Evolutionary conservation across 495 filamentous ascomycete species (phyloP).

Genomic region (Penicillium paxilli): DNA sequence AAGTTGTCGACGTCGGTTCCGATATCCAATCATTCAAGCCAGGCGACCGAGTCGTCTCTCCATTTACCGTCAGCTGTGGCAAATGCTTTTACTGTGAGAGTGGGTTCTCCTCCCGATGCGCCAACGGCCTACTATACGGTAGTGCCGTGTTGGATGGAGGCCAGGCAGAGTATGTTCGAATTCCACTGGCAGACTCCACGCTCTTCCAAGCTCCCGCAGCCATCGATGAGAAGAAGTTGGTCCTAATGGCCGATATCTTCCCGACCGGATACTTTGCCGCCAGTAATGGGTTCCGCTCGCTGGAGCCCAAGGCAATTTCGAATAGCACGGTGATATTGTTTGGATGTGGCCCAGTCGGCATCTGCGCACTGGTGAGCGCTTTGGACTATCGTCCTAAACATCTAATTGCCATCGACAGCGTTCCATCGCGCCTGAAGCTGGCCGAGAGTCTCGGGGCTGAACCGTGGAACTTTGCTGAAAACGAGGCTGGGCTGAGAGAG

Average conservation of each 20-base stretch:
- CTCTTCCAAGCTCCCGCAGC: slow-evolving; percentile 64
- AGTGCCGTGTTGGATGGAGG: slow-evolving; percentile 68
- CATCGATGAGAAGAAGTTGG: slow-evolving; percentile 72
- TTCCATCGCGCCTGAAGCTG: slow-evolving; percentile 68
- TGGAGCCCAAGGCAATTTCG: slow-evolving; percentile 51
- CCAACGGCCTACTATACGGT: slow-evolving; percentile 68
- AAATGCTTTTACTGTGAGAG: slow-evolving; percentile 80
- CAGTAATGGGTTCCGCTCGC: slow-evolving; percentile 64
- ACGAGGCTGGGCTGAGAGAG: slow-evolving; percentile 53
- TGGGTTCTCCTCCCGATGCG: slow-evolving; percentile 56
- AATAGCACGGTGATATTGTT: slow-evolving; percentile 73
- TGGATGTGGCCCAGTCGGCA: slow-evolving; percentile 82
- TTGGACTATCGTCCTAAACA: slow-evolving; percentile 70
- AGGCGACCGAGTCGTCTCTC: slow-evolving; percentile 52
- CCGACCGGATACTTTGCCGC: slow-evolving; percentile 87
- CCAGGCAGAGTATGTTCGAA: slow-evolving; percentile 83
- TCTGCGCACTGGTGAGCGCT: slow-evolving; percentile 80
- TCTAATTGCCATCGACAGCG: slow-evolving; percentile 78
- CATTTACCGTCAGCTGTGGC: slow-evolving; percentile 70
- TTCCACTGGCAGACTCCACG: slow-evolving; percentile 79
- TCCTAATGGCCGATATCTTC: slow-evolving; percentile 60
- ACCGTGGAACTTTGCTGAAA: slow-evolving; percentile 69
- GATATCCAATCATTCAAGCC: slow-evolving; percentile 54
- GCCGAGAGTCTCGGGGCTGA: slow-evolving; percentile 76
- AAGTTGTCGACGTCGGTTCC: slow-evolving; percentile 19